Evolutionary conservation across 2,329 filamentous ascomycete species (phyloP).

Genomic region (Ceratocystis diversiconidia): DNA sequence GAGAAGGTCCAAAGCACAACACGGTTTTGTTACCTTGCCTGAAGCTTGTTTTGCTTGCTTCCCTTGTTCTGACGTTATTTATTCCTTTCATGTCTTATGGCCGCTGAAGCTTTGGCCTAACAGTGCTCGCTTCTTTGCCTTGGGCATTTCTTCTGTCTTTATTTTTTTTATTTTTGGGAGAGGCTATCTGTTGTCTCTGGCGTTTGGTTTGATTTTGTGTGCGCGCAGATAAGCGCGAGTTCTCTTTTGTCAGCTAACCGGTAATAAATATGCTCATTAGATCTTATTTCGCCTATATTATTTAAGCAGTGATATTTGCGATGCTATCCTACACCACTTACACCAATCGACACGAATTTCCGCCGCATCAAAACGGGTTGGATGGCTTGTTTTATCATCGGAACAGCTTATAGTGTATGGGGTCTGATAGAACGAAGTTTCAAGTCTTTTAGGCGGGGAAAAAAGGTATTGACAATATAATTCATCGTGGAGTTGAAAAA

Average conservation of each 20-base stretch:
- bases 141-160: background rate
- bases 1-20: constrained; percentile 29
- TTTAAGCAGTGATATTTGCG: background rate
- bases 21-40: background rate
- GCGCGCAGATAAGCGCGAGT: background rate
- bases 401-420: too few relatives aligned
- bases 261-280: background rate
- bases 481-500: too few relatives aligned
- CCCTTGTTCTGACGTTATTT: background rate
- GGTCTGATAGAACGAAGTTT: too few relatives aligned
- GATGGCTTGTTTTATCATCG: too few relatives aligned
- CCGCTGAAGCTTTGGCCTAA: background rate
- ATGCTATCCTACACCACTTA: background rate
- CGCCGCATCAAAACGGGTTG: too few relatives aligned
- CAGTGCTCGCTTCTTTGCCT: background rate
- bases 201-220: background rate
- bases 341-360: background rate
- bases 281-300: background rate
- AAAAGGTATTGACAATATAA: too few relatives aligned
- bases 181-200: background rate
- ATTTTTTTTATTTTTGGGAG: background rate
- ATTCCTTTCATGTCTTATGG: background rate
- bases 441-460: too few relatives aligned
- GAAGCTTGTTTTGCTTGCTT: background rate
- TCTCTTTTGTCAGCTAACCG: background rate